A percentile compares a stretch with the other conserved stretches of the same genome.
These are phyloP conservation scores for Penicillium argentinense DNA, from an alignment of 495 filamentous ascomycete genomes.

Conservation along the genomic window DNA sequence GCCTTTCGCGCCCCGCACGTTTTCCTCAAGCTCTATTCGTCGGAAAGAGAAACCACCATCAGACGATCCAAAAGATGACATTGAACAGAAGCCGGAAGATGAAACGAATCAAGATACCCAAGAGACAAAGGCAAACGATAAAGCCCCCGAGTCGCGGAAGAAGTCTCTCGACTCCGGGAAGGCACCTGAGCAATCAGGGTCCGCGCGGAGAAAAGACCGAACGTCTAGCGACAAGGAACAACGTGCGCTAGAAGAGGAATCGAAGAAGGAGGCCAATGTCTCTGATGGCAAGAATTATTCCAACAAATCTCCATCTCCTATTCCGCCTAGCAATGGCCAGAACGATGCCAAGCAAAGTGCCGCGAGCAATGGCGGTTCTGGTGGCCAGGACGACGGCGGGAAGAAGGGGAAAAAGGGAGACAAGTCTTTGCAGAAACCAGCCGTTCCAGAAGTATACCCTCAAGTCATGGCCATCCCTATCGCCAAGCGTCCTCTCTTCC, in stretches of 20 bases:
- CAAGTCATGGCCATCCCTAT: constrained; percentile 99
- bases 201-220: constrained; percentile 40
- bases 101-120: constrained; percentile 24
- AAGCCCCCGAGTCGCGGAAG: constrained; percentile 31
- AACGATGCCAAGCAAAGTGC: constrained; percentile 51
- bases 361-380: constrained; percentile 42
- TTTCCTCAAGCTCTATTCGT: constrained; percentile 42
- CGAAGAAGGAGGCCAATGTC: constrained; percentile 37
- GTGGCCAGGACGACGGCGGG: constrained; percentile 51
- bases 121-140: constrained; percentile 36
- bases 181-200: constrained; percentile 28
- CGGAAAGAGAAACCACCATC: constrained; percentile 46
- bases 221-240: constrained; percentile 37
- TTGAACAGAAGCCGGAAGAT: constrained; percentile 32
- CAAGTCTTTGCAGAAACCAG: constrained; percentile 77
- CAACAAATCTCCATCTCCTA: constrained; percentile 47
- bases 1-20: constrained; percentile 35
- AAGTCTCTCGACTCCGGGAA: constrained; percentile 38
- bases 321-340: constrained; percentile 39
- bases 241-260: constrained; percentile 41
- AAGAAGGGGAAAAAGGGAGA: constrained; percentile 69
- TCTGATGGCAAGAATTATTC: constrained; percentile 43
- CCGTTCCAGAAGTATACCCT: constrained; percentile 92
- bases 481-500: constrained; percentile 89
- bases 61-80: constrained; percentile 38